Evolutionary conservation across 805 yeast genomes (phyloP), one percentile per base, ranked within the genome.

Genomic region (Scheffersomyces stipitis): DNA sequence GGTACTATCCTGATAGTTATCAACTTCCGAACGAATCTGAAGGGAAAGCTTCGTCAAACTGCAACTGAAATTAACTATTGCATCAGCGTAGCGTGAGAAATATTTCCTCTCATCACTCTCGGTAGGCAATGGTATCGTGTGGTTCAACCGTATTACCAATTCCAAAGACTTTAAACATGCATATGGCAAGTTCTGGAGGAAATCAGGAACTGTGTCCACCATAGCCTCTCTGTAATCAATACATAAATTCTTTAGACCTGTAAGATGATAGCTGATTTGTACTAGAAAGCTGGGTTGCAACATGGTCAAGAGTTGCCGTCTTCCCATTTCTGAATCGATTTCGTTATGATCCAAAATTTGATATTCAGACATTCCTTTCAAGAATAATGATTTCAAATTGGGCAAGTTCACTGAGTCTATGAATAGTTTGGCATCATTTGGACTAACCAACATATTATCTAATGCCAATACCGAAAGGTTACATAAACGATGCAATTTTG

Each of bases 211-310:
- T 1, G 68, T 58, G 46, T 73, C 78, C n/a, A 58, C 45, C 12
- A 56, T 33, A 12, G 66, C 57, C 44, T 73, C 76, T 33, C 71
- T 54, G 43, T 56, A 65, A 40, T 75, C 78, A 4, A 75, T 44
- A 12, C 51, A 48, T 17, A 73, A 42, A 12, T 49, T 49, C 17
- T 44, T 51, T 26, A 71, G 38, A 3, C 24, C 53, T 36, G 16
- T 28, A 20, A 15, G 24, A 20, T 20, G 24, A 7, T 7, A 10
- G 10, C 24, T 10, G 10, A 20, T 20, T 20, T 20, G 9, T 7
- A 20, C 24, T 7, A 20, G 24, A 10, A 20, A 20, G 10, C 24
- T 20, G 7, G 24, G 24, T 10, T 20, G 7, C 10, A 20, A 20
- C 24, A 20, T 20, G 7, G 9, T 10, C 7, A 20, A 7, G 7